phyloP scores from a whole-genome alignment of 2,329 filamentous ascomycete genomes.

The Talaromyces amestolkiae region DNA sequence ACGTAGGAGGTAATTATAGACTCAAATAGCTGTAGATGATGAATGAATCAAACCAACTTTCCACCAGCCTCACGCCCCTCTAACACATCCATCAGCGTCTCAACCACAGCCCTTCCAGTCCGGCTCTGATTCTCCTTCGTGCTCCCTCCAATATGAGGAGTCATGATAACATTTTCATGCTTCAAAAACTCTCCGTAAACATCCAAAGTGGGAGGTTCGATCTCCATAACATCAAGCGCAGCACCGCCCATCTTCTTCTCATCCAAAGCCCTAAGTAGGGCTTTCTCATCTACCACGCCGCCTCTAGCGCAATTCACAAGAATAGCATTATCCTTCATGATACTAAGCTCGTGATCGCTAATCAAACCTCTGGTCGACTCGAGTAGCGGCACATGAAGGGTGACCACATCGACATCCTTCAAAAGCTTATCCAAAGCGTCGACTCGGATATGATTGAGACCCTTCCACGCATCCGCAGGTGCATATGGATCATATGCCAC shows the following conservation, averaged over 20 bases:
- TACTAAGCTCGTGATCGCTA: slow-evolving; percentile 25
- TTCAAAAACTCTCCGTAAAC: slow-evolving; percentile 33
- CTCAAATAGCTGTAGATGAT: background rate
- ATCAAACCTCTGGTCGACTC: slow-evolving; percentile 29
- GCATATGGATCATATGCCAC: slow-evolving; percentile 36
- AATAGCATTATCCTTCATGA: slow-evolving; percentile 37
- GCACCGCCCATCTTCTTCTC: slow-evolving; percentile 36
- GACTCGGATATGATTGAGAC: slow-evolving; percentile 24
- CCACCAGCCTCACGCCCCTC: slow-evolving; percentile 20
- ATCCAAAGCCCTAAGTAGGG: slow-evolving; percentile 29
- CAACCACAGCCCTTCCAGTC: slow-evolving; percentile 20
- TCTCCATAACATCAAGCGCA: slow-evolving; percentile 36
- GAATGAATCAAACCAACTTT: background rate
- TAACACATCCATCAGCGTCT: slow-evolving; percentile 33
- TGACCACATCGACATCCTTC: slow-evolving; percentile 22
- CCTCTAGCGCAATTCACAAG: slow-evolving; percentile 39
- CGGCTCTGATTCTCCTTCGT: slow-evolving; percentile 37
- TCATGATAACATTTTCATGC: slow-evolving; percentile 33
- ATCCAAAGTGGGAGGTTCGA: slow-evolving; percentile 36
- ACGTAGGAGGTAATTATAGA: background rate
- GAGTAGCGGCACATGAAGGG: slow-evolving; percentile 33
- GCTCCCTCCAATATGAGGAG: slow-evolving; percentile 46
- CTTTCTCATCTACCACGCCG: slow-evolving; percentile 36
- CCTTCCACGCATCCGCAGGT: slow-evolving; percentile 28
- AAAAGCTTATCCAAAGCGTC: slow-evolving; percentile 2